These are phyloP conservation scores for Lepiota brunneoincarnata DNA, from an alignment of 768 basidiomycete genomes.

Conservation along the genomic window DNA sequence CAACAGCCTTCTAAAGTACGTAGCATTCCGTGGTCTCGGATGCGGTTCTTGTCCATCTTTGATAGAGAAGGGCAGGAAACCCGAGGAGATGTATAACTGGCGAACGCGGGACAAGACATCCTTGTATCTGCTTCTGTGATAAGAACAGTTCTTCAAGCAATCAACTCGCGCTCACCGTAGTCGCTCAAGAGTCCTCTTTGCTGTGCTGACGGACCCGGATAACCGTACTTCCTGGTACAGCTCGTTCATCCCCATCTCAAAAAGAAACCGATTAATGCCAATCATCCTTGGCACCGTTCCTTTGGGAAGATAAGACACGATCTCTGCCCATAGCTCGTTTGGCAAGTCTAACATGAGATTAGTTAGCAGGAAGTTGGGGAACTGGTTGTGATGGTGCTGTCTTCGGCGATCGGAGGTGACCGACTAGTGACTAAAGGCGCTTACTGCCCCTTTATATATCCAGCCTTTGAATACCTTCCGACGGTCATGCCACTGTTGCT, in stretches of 20 bases:
- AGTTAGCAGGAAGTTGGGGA: no score
- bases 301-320: constrained; percentile 23
- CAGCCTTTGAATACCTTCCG: no score
- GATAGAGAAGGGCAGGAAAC: constrained; percentile 22
- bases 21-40: neutral
- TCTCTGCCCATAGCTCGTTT: constrained; percentile 24
- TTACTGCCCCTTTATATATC: no score
- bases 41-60: constrained; percentile 5
- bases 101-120: constrained; percentile 22
- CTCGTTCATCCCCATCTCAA: constrained; percentile 27
- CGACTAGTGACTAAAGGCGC: no score
- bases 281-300: constrained; percentile 22
- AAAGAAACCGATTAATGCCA: constrained; percentile 26
- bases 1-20: neutral
- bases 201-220: constrained; percentile 20
- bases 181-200: constrained; percentile 20
- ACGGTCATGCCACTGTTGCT: no score
- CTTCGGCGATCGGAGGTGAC: no score
- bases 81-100: constrained; percentile 24
- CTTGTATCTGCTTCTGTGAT: constrained; percentile 14
- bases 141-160: neutral
- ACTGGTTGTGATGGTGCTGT: no score
- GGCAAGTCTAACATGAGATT: constrained; percentile 22
- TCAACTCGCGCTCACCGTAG: constrained; percentile 15
- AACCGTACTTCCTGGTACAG: constrained; percentile 27